Conservation (phyloP, 1,284 basidiomycete genomes). For the Tylopilus orsonianus region DNA sequence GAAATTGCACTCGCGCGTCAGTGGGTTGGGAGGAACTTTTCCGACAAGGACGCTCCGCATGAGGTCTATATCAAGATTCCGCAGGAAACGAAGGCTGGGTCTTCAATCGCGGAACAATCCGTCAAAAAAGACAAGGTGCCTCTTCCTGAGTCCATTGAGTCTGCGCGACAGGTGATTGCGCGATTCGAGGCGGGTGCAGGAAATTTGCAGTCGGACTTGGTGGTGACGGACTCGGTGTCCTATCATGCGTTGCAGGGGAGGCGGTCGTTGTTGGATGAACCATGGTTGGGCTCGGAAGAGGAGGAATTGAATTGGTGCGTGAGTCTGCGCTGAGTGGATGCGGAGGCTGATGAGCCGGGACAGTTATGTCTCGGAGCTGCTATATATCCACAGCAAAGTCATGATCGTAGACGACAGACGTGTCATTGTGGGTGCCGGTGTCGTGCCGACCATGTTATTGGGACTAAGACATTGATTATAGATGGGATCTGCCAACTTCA, state of each 20-base stretch:
- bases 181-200: constrained; percentile 67
- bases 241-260: constrained; percentile 74
- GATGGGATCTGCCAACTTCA: constrained; percentile 90
- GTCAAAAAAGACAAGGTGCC: constrained; percentile 60
- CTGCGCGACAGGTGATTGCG: constrained; percentile 63
- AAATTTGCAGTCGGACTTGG: constrained; percentile 52
- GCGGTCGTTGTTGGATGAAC: constrained; percentile 64
- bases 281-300: constrained; percentile 79
- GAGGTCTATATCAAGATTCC: constrained; percentile 56
- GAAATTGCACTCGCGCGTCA: constrained; percentile 85
- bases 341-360: constrained; percentile 4
- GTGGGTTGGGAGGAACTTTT: constrained; percentile 64
- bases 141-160: constrained; percentile 64
- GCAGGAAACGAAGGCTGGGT: constrained; percentile 43
- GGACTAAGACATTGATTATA: constrained; percentile 30
- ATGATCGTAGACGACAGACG: constrained; percentile 93
- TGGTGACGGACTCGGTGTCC: constrained; percentile 71
- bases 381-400: constrained; percentile 81
- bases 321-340: constrained; percentile 6
- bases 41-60: constrained; percentile 41
- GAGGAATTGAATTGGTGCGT: constrained; percentile 80
- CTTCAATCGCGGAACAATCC: constrained; percentile 47
- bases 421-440: constrained; percentile 65
- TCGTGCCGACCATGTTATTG: neutral
- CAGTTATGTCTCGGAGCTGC: constrained; percentile 79